Evolutionary conservation across 495 filamentous ascomycete genomes (phyloP).

Genomic region (Annulohypoxylon bovei): DNA sequence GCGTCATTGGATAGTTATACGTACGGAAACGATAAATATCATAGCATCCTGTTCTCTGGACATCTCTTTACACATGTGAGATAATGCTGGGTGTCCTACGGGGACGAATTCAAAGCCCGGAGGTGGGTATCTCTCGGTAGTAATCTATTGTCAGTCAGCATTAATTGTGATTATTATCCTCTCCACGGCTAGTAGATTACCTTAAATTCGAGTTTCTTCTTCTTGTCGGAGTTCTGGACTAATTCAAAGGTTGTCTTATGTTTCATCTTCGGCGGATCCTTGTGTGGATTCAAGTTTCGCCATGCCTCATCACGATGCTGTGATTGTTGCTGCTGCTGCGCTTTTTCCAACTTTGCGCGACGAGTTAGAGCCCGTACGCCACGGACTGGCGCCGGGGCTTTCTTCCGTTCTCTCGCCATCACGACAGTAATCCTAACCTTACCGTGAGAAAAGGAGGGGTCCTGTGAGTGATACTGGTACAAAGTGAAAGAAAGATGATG

Average conservation of each 20-base stretch:
- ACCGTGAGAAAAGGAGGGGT: conserved; percentile 38
- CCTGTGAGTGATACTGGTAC: conserved; percentile 36
- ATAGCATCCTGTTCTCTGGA: conserved; percentile 73
- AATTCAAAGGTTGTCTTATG: conserved; percentile 65
- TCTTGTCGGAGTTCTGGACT: conserved; percentile 65
- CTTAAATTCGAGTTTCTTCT: conserved; percentile 64
- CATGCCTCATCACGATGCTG: conserved; percentile 35
- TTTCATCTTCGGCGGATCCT: conserved; percentile 53
- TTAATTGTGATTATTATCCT: conserved; percentile 12
- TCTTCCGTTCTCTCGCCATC: conserved; percentile 47
- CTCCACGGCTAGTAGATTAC: conserved; percentile 48
- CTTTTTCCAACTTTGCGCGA: conserved; percentile 42
- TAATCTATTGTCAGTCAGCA: conserved; percentile 54
- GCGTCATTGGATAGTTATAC: conserved; percentile 38
- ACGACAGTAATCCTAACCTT: conserved; percentile 45
- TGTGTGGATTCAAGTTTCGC: conserved; percentile 43
- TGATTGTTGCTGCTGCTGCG: conserved; percentile 14
- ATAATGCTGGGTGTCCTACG: conserved; percentile 80
- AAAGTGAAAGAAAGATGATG: conserved; percentile 23
- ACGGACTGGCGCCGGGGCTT: conserved; percentile 37
- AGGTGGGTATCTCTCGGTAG: conserved; percentile 62
- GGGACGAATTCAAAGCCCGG: conserved; percentile 86
- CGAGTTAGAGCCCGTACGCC: conserved; percentile 35
- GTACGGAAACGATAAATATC: conserved; percentile 83
- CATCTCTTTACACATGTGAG: conserved; percentile 78